Conservation (phyloP, 768 basidiomycete genomes). For the Infundibulicybe gibba region DNA sequence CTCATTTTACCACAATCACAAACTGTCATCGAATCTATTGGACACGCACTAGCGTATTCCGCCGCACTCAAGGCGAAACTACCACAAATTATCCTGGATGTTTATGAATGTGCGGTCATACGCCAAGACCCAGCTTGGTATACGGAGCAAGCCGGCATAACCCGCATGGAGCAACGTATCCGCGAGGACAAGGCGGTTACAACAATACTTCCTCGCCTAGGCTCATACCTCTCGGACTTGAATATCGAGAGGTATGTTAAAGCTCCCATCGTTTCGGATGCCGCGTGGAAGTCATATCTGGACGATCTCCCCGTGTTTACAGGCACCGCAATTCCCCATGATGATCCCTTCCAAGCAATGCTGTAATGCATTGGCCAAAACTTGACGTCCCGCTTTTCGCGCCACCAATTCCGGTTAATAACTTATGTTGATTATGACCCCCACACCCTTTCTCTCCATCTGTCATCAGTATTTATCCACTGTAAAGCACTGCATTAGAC, state of each 20-base stretch:
- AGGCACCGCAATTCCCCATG: constrained; percentile 34
- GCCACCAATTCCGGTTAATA: too few relatives aligned
- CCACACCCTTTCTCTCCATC: too few relatives aligned
- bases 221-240: constrained; percentile 36
- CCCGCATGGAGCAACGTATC: constrained; percentile 42
- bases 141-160: constrained; percentile 45
- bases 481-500: too few relatives aligned
- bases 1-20: constrained; percentile 56
- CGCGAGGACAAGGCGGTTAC: constrained; percentile 45
- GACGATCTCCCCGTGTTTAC: constrained; percentile 34
- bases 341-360: constrained; percentile 38
- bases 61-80: constrained; percentile 41
- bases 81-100: constrained; percentile 45
- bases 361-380: constrained; percentile 22
- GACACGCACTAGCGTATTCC: constrained; percentile 59
- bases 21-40: constrained; percentile 53
- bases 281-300: constrained; percentile 44
- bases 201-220: constrained; percentile 38
- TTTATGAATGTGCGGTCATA: constrained; percentile 52
- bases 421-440: too few relatives aligned
- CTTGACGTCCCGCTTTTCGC: too few relatives aligned
- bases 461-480: too few relatives aligned
- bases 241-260: constrained; percentile 45
- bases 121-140: constrained; percentile 59
- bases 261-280: constrained; percentile 52